Base-by-base conservation (phyloP, 108 stramenopile genomes). In the Conticribra weissflogii region DNA sequence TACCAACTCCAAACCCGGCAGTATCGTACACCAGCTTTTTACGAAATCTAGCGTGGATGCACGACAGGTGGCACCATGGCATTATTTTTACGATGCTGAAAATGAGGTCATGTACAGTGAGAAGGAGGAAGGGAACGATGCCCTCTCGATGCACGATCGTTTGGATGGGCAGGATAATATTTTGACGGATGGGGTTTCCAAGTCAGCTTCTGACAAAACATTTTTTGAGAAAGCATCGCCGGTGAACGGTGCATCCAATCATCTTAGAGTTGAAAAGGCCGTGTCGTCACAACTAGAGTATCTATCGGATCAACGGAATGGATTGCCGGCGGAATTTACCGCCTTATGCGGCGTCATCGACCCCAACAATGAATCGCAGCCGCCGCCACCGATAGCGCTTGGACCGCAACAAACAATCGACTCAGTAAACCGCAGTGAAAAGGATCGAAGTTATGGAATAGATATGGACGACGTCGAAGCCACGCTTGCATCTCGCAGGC, bases 31-130 rank as follows among this genome's bases (percentile, higher is more conserved):
- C 74, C 52, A 80, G 46, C 83, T 90, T 47, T 78, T 95, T 44
- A 73, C 75, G 8, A 57, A 73, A 17, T 78, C 86, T 19, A 21
- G 22, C 3, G 88, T 92, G 36, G 88, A 92, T 79, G 89, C 87
- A 23, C 83, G 88, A 53, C 44, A 22, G 15, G 85, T 87, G 29
- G 89, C 91, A 8, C 94, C 94, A 0, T 95, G 94, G 94, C 79
- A 82, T 60, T 66, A 65, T 45, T 59, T 73, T 54, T 72, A 53
- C 52, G 45, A 68, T 71, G 59, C 46, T 25, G 69, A 71, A 19
- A 41, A 45, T n/a, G 76, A 78, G 63, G 65, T 33, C 25, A 68
- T 67, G 33, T 71, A 81, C 33, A 15, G 28, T 7, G 74, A 63
- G 44, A 68, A 76, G 1, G 33, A 53, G 41, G 28, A 48, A 25